Evolutionary conservation across 176 grass and related monocot species (phyloP).

Genomic region (Phragmites australis): DNA sequence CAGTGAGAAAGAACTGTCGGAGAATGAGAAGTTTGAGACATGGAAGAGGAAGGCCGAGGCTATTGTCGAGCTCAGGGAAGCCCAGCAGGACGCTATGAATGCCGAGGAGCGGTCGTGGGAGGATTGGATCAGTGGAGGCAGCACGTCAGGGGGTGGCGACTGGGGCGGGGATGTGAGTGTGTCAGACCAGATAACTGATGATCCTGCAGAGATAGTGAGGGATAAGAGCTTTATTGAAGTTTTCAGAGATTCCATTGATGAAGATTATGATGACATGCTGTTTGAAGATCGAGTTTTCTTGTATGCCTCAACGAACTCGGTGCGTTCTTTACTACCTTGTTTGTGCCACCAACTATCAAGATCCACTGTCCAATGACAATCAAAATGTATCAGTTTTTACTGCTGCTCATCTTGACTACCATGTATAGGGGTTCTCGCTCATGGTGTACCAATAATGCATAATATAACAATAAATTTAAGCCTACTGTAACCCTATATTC

Average conservation of each 20-base stretch:
- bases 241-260: slow-evolving; percentile 50
- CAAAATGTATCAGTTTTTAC: neutral
- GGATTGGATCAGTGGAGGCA: slow-evolving; percentile 65
- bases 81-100: slow-evolving; percentile 62
- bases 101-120: slow-evolving; percentile 67
- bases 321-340: slow-evolving; percentile 37
- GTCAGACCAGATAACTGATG: slow-evolving; percentile 47
- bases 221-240: slow-evolving; percentile 59
- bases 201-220: slow-evolving; percentile 62
- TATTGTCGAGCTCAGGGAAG: slow-evolving; percentile 75
- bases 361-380: neutral
- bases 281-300: slow-evolving; percentile 88
- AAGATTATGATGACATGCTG: slow-evolving; percentile 74
- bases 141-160: slow-evolving; percentile 45
- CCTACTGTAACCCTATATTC: neutral
- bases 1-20: slow-evolving; percentile 41
- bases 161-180: slow-evolving; percentile 39
- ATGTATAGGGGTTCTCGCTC: neutral
- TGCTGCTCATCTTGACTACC: slow-evolving; percentile 11
- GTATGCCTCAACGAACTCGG: slow-evolving; percentile 74
- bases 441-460: slow-evolving; percentile 7
- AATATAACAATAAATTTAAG: neutral
- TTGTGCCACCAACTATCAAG: neutral
- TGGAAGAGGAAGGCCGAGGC: slow-evolving; percentile 93
- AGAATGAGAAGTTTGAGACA: slow-evolving; percentile 74